Evolutionary conservation across 345 rosid genomes (phyloP).

Genomic region (Eucalyptus erythrocorys): DNA sequence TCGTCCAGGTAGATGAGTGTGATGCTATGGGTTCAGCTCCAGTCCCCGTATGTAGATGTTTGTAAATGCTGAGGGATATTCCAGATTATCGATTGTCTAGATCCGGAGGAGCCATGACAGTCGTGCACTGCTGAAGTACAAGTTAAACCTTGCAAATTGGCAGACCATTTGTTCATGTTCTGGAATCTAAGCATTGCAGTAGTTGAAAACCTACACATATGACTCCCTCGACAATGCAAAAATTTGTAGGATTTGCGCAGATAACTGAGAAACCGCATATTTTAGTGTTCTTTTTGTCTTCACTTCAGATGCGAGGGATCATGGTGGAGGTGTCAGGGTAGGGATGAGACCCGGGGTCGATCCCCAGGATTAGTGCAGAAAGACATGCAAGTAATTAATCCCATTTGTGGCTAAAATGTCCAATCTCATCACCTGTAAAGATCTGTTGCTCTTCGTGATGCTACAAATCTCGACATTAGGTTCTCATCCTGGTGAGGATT

Average conservation of each 20-base stretch:
- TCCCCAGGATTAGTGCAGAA: background rate
- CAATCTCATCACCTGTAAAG: background rate
- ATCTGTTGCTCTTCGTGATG: background rate
- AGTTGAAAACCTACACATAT: background rate
- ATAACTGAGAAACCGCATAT: background rate
- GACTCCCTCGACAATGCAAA: background rate
- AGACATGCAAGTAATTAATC: too few species aligned
- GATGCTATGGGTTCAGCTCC: background rate
- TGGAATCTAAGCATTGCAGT: background rate
- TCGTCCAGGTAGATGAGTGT: background rate
- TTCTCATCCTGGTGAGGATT: background rate
- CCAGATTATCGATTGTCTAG: background rate
- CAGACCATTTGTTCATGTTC: background rate
- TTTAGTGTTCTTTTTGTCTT: too few species aligned
- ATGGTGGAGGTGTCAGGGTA: background rate
- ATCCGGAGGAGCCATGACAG: background rate
- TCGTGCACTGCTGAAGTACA: background rate
- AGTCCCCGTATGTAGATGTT: background rate
- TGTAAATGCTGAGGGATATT: background rate
- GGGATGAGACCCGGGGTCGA: background rate
- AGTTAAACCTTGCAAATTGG: background rate
- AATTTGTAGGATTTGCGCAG: background rate
- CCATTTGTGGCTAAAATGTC: too few species aligned
- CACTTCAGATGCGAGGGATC: too few species aligned
- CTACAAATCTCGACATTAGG: background rate